A percentile compares a stretch with the other conserved stretches of the same genome.
Conservation (phyloP, 768 basidiomycete species). For the Pisolithus orientalis region DNA sequence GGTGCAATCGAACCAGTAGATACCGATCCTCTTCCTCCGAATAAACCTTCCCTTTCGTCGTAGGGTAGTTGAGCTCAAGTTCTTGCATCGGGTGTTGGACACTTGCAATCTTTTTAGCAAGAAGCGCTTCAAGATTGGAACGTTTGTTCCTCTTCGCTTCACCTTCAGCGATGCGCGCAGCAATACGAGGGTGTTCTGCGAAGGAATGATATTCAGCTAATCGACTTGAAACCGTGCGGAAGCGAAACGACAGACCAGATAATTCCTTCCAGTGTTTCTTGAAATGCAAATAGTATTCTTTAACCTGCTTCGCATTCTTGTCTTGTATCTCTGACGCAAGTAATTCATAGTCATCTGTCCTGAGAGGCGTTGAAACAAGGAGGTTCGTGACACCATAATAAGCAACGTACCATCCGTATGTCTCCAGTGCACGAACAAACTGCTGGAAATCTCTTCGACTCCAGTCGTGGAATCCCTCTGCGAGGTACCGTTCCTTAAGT, state of each 20-base stretch:
- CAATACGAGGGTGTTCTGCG: constrained; percentile 69
- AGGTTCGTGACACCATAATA: too few species aligned
- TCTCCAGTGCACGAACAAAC: constrained; percentile 73
- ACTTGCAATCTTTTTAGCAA: constrained; percentile 76
- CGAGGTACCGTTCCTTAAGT: constrained; percentile 71
- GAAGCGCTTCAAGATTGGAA: constrained; percentile 70
- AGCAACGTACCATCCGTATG: constrained; percentile 66
- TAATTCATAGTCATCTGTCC: constrained; percentile 58
- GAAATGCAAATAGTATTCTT: constrained; percentile 76
- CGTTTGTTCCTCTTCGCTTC: constrained; percentile 87
- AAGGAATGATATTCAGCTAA: constrained; percentile 16
- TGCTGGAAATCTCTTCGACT: constrained; percentile 90
- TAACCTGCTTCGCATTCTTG: constrained; percentile 73
- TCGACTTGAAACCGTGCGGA: neutral
- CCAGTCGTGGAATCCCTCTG: constrained; percentile 86
- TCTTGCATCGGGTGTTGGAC: constrained; percentile 94
- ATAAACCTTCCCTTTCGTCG: constrained; percentile 95
- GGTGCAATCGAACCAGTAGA: constrained; percentile 79
- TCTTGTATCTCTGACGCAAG: constrained; percentile 82
- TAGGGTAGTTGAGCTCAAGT: constrained; percentile 90
- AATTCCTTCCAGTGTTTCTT: constrained; percentile 86
- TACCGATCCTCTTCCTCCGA: constrained; percentile 97
- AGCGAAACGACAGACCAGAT: constrained; percentile 47
- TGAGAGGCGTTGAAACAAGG: constrained; percentile 14
- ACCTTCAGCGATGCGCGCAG: constrained; percentile 80